These are phyloP conservation scores for Metschnikowia similis DNA, from an alignment of 805 yeast genomes.

Conservation along the genomic window DNA sequence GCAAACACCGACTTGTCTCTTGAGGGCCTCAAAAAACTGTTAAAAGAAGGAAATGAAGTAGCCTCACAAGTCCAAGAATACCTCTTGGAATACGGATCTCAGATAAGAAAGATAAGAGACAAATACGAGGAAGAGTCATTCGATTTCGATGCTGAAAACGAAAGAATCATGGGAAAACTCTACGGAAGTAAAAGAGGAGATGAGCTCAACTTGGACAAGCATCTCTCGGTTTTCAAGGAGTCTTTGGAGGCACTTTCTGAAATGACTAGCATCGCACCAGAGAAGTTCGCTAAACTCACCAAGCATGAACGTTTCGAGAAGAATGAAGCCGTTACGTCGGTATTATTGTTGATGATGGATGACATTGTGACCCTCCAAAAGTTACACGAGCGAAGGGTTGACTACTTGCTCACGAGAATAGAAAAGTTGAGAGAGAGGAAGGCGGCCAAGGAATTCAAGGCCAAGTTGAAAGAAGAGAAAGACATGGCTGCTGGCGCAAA, in stretches of 20 bases:
- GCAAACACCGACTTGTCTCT: slow-evolving; percentile 44
- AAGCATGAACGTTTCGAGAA: slow-evolving; percentile 24
- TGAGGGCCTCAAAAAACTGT: slow-evolving; percentile 41
- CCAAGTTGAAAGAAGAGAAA: slow-evolving; percentile 25
- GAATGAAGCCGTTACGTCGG: slow-evolving; percentile 24
- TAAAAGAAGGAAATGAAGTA: slow-evolving; percentile 39
- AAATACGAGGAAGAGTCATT: slow-evolving; percentile 43
- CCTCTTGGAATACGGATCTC: slow-evolving; percentile 43
- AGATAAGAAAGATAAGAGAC: slow-evolving; percentile 38
- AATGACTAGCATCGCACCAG: slow-evolving; percentile 16
- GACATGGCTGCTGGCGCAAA: slow-evolving; percentile 14
- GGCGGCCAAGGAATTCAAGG: slow-evolving; percentile 29
- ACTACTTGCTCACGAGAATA: slow-evolving; percentile 24
- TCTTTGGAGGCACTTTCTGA: slow-evolving; percentile 26
- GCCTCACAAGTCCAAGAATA: slow-evolving; percentile 42
- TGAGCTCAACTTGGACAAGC: slow-evolving; percentile 23
- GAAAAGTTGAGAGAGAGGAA: slow-evolving; percentile 29
- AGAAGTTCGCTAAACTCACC: slow-evolving; percentile 20
- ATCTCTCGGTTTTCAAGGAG: slow-evolving; percentile 24
- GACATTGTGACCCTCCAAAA: slow-evolving; percentile 28
- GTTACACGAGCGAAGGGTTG: slow-evolving; percentile 27
- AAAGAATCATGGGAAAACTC: slow-evolving; percentile 30
- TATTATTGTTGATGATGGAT: slow-evolving; percentile 26
- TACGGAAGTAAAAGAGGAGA: slow-evolving; percentile 9
- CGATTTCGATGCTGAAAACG: slow-evolving; percentile 50